These are phyloP conservation scores for Alternaria sp. DNA, from an alignment of 2,329 filamentous ascomycete species.

Conservation along the genomic window DNA sequence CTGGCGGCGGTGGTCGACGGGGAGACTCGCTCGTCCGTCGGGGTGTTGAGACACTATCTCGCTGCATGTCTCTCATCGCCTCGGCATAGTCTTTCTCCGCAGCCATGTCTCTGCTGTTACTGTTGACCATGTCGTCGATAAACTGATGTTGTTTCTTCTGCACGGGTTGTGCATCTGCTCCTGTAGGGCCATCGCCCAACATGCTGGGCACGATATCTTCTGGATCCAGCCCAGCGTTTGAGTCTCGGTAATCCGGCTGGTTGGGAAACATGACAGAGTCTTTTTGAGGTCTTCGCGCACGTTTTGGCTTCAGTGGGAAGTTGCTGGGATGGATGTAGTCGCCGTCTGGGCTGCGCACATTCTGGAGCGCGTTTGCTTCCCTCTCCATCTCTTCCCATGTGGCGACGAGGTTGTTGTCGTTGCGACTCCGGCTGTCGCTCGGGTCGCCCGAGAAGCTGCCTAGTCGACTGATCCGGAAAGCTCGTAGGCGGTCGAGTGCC, in stretches of 20 bases:
- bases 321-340: constrained; percentile 39
- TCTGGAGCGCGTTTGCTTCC: constrained; percentile 33
- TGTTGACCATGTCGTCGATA: constrained; percentile 21
- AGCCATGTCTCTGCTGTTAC: constrained; percentile 24
- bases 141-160: constrained; percentile 28
- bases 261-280: constrained; percentile 35
- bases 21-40: constrained; percentile 5
- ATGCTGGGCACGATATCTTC: constrained; percentile 42
- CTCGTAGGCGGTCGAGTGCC: constrained; percentile 54
- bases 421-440: constrained; percentile 41
- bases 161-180: constrained; percentile 19
- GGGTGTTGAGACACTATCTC: constrained; percentile 15
- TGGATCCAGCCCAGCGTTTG: constrained; percentile 25
- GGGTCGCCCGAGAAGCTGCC: constrained; percentile 46
- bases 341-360: constrained; percentile 38
- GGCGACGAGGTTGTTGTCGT: constrained; percentile 37
- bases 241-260: constrained; percentile 12
- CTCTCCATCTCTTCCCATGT: constrained; percentile 45
- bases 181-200: constrained; percentile 24
- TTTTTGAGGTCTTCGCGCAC: constrained; percentile 28
- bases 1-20: not conserved
- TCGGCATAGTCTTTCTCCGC: constrained; percentile 38
- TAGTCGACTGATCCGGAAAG: constrained; percentile 52
- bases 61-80: constrained; percentile 37
- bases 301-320: constrained; percentile 33